Percentiles rank a stretch among this genome's conserved stretches.
These are phyloP conservation scores for Starmerella stigmatis DNA, from an alignment of 805 yeast genomes.

Conservation along the genomic window DNA sequence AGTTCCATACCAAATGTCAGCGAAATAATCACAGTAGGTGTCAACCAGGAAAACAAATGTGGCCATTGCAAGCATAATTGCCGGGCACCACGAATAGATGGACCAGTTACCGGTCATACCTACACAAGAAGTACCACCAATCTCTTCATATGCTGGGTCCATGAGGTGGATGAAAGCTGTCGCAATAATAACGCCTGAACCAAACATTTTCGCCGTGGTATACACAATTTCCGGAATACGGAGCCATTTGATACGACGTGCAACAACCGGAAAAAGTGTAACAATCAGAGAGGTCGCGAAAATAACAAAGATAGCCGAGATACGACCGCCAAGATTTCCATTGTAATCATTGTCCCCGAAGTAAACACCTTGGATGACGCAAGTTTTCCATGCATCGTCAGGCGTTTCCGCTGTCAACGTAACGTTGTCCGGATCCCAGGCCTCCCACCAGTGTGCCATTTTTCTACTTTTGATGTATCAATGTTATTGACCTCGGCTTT, in stretches of 20 bases:
- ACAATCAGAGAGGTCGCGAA: constrained; percentile 38
- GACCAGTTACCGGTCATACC: constrained; percentile 39
- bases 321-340: constrained; percentile 39
- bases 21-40: constrained; percentile 38
- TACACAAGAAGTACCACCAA: constrained; percentile 33
- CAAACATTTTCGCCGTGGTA: constrained; percentile 40
- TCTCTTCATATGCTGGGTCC: constrained; percentile 32
- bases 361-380: constrained; percentile 36
- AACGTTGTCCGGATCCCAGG: constrained; percentile 30
- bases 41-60: constrained; percentile 43
- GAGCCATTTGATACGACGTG: constrained; percentile 24
- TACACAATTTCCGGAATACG: constrained; percentile 31
- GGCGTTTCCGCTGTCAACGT: constrained; percentile 22
- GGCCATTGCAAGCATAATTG: constrained; percentile 41
- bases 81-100: constrained; percentile 47
- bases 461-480: neutral
- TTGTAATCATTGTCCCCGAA: constrained; percentile 36
- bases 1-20: constrained; percentile 25
- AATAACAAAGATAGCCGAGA: constrained; percentile 54
- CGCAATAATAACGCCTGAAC: constrained; percentile 68
- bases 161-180: constrained; percentile 64
- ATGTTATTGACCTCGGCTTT: neutral
- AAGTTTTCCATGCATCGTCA: constrained; percentile 34
- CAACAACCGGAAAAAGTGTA: constrained; percentile 38
- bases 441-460: constrained; percentile 19